A percentile compares a stretch with the other conserved stretches of the same genome.
Evolutionary conservation across 352 stramenopile species (phyloP).

Genomic region (Lagenidium giganteum): DNA sequence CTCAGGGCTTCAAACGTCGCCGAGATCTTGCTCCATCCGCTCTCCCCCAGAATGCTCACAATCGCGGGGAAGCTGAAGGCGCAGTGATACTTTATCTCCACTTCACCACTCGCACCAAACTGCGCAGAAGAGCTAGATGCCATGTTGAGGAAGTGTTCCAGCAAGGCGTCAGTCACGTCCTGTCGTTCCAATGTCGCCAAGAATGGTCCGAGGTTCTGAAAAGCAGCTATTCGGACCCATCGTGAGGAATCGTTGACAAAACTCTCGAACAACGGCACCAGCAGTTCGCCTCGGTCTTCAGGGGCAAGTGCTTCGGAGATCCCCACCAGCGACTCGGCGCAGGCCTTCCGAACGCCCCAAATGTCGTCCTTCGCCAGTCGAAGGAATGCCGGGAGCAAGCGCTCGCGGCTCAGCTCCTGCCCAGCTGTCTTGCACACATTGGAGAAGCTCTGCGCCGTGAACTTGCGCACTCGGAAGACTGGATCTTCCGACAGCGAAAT

Average conservation of each 20-base stretch:
- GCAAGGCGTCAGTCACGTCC: conserved; percentile 72
- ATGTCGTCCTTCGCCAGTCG: conserved; percentile 91
- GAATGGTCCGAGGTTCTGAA: conserved; percentile 85
- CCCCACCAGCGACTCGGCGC: conserved; percentile 86
- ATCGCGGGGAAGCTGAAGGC: conserved; percentile 91
- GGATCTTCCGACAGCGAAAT: conserved; percentile 88
- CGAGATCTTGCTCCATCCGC: conserved; percentile 72
- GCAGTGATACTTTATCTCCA: conserved; percentile 90
- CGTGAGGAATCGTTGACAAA: conserved; percentile 89
- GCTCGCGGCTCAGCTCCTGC: conserved; percentile 66
- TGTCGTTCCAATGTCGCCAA: conserved; percentile 80
- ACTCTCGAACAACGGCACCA: conserved; percentile 88
- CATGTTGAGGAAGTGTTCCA: conserved; percentile 85
- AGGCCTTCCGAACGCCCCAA: conserved; percentile 91
- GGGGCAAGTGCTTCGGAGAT: conserved; percentile 83
- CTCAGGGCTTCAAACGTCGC: conserved; percentile 78
- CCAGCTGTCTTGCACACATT: conserved; percentile 85
- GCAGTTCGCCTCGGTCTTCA: conserved; percentile 55
- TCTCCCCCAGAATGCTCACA: conserved; percentile 64
- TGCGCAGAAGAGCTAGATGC: conserved; percentile 48
- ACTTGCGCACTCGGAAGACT: conserved; percentile 91
- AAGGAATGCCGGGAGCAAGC: conserved; percentile 89
- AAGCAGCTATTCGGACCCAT: conserved; percentile 93
- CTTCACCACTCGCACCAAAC: conserved; percentile 65
- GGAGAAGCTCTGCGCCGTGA: conserved; percentile 88